phyloP scores from a whole-genome alignment of 805 yeast species.

The Sugiyamaella mastotermitis region DNA sequence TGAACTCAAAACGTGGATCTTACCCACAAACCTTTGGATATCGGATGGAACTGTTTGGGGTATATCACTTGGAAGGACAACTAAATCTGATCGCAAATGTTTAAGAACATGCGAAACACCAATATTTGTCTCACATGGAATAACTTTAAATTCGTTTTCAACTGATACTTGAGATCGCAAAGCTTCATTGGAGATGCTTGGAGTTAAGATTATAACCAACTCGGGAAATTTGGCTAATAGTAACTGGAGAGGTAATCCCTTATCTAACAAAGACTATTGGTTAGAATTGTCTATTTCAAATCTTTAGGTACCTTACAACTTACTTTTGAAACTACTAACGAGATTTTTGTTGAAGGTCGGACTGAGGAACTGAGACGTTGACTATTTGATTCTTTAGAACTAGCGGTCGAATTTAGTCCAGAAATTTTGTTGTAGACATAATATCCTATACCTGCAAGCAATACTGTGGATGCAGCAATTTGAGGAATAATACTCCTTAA shows the following conservation, averaged over 20 bases:
- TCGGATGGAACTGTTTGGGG: conserved; percentile 12
- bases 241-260: conserved; percentile 15
- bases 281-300: neutral
- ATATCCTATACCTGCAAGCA: no score
- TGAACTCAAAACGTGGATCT: conserved; percentile 14
- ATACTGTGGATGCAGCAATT: no score
- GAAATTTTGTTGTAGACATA: no score
- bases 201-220: conserved; percentile 32
- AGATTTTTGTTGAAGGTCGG: conserved; percentile 7
- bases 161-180: conserved; percentile 21
- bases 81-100: conserved; percentile 38
- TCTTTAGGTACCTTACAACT: conserved; percentile 4
- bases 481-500: no score
- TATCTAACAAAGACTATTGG: conserved; percentile 12
- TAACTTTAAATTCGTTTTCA: conserved; percentile 29
- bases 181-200: conserved; percentile 22
- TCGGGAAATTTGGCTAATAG: conserved; percentile 20
- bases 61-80: conserved; percentile 19
- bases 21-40: conserved; percentile 14
- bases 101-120: conserved; percentile 54
- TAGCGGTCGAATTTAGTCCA: no score
- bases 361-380: no score
- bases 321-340: conserved; percentile 15
- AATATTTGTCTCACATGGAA: conserved; percentile 41
- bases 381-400: no score